Conservation (phyloP, 345 rosid genomes). For the Acer campestre region DNA sequence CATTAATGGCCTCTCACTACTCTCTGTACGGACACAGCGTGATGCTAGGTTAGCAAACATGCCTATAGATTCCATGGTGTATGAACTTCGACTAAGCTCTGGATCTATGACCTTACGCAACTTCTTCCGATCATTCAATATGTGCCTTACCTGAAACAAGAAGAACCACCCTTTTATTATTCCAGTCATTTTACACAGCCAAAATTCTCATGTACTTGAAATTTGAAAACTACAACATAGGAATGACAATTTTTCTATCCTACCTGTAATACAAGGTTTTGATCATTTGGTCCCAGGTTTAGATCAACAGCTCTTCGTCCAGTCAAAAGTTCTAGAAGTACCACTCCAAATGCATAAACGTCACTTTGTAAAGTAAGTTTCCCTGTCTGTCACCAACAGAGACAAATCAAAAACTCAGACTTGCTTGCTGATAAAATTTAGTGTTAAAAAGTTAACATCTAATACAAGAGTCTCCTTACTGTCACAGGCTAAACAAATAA, state of each 20-base stretch:
- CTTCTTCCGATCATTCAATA: slow-evolving; percentile 80
- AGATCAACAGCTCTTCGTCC: slow-evolving; percentile 95
- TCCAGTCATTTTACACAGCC: slow-evolving; percentile 5
- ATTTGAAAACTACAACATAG: slow-evolving; percentile 10
- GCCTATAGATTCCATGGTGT: slow-evolving; percentile 75
- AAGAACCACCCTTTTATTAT: slow-evolving; percentile 22
- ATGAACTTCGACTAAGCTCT: slow-evolving; percentile 69
- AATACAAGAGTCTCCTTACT: neutral
- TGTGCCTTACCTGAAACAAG: slow-evolving; percentile 70
- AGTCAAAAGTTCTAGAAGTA: slow-evolving; percentile 89
- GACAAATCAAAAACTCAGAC: slow-evolving; percentile 9
- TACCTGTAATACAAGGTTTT: slow-evolving; percentile 95
- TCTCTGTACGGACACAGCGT: slow-evolving; percentile 83
- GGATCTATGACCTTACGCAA: slow-evolving; percentile 80
- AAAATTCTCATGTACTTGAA: slow-evolving; percentile 14
- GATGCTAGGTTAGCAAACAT: slow-evolving; percentile 95
- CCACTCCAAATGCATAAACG: slow-evolving; percentile 97
- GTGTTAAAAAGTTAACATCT: slow-evolving; percentile 4
- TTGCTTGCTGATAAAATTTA: slow-evolving; percentile 8
- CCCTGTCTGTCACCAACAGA: slow-evolving; percentile 65
- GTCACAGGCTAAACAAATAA: slow-evolving; percentile 6
- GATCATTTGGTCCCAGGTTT: slow-evolving; percentile 82
- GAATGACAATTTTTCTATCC: slow-evolving; percentile 11
- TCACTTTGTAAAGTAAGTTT: slow-evolving; percentile 95
- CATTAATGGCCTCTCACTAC: slow-evolving; percentile 86